phyloP scores from a whole-genome alignment of 257 asterid species.

The Plantago elongata region DNA sequence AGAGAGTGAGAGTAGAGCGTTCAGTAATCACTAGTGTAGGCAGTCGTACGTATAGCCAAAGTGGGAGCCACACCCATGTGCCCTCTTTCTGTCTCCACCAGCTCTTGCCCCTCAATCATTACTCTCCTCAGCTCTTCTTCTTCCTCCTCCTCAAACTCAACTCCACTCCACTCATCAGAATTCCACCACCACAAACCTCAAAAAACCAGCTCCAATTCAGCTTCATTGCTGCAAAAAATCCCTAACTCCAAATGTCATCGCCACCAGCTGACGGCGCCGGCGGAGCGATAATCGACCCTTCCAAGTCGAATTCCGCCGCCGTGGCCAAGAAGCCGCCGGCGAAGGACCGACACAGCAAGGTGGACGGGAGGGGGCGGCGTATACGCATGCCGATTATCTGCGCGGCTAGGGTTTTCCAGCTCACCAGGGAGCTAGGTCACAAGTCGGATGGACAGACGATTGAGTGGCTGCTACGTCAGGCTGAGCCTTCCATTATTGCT shows the following conservation, averaged over 20 bases:
- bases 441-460: conserved; percentile 98
- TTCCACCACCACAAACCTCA: neutral
- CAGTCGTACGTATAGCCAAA: neutral
- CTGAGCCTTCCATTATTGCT: conserved; percentile 93
- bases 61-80: conserved; percentile 70
- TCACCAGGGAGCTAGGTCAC: conserved; percentile 87
- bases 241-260: conserved; percentile 27
- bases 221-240: too few species aligned
- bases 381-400: conserved; percentile 97
- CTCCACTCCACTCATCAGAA: neutral
- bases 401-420: conserved; percentile 96
- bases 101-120: conserved; percentile 91
- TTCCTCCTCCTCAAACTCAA: neutral
- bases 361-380: conserved; percentile 93
- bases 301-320: conserved; percentile 21
- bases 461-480: conserved; percentile 97
- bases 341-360: conserved; percentile 96
- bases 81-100: conserved; percentile 96
- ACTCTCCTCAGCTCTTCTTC: conserved; percentile 19
- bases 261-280: conserved; percentile 40
- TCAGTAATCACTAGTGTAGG: too few species aligned
- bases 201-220: too few species aligned
- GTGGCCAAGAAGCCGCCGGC: conserved; percentile 79
- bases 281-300: conserved; percentile 21
- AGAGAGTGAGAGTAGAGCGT: too few species aligned